Conservation (phyloP, 805 yeast genomes). For the Metschnikowia corniflorae region DNA sequence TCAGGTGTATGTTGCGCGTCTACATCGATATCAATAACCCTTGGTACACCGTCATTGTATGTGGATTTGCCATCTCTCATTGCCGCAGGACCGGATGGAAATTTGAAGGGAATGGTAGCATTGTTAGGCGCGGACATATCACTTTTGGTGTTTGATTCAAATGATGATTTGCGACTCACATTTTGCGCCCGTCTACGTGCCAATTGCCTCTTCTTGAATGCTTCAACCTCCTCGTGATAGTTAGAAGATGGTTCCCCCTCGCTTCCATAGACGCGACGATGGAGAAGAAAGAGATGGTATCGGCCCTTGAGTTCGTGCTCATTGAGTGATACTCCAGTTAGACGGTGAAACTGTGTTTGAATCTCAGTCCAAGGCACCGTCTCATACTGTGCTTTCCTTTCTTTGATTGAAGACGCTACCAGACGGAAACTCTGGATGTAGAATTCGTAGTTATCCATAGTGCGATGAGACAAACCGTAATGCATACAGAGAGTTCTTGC, state of each 20-base stretch:
- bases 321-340: constrained; percentile 5
- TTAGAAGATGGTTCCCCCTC: constrained; percentile 16
- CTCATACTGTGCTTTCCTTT: constrained; percentile 8
- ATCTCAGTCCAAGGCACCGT: constrained; percentile 17
- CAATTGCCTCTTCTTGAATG: constrained; percentile 4
- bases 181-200: too few relatives aligned
- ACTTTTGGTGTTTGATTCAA: too few relatives aligned
- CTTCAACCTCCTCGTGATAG: constrained; percentile 11
- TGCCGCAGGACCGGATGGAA: too few relatives aligned
- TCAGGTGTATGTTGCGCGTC: too few relatives aligned
- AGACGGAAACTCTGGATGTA: constrained; percentile 14
- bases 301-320: constrained; percentile 19
- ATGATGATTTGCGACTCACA: too few relatives aligned
- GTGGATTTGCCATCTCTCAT: too few relatives aligned
- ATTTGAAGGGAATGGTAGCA: too few relatives aligned
- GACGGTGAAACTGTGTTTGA: constrained; percentile 10
- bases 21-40: too few relatives aligned
- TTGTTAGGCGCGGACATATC: too few relatives aligned
- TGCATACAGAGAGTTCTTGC: constrained; percentile 17
- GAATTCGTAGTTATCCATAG: constrained; percentile 9
- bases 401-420: constrained; percentile 11
- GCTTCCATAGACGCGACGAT: constrained; percentile 14
- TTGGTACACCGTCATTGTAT: too few relatives aligned
- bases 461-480: constrained; percentile 12
- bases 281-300: constrained; percentile 14